Percentiles rank a stretch among this genome's conserved stretches.
These are phyloP conservation scores for Cercis canadensis DNA, from an alignment of 306 rosid species.

Conservation along the genomic window DNA sequence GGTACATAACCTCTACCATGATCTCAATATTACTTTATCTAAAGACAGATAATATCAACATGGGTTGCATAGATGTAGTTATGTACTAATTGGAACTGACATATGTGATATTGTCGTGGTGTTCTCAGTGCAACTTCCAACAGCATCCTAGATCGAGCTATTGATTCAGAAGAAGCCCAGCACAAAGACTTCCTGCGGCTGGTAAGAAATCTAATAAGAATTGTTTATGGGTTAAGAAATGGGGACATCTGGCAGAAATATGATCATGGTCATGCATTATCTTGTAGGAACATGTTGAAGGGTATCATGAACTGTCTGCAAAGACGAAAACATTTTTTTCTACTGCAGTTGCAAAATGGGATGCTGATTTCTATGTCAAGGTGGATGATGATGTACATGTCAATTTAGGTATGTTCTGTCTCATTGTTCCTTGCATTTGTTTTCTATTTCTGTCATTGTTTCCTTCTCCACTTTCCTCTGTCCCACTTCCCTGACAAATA, in stretches of 20 bases:
- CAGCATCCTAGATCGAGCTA: slow-evolving; percentile 97
- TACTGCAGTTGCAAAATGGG: slow-evolving; percentile 87
- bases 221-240: slow-evolving; percentile 6
- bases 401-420: slow-evolving; percentile 73
- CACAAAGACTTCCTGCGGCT: slow-evolving; percentile 74
- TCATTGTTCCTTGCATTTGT: slow-evolving; percentile 21
- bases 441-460: background rate
- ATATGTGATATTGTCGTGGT: slow-evolving; percentile 41
- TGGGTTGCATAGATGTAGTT: slow-evolving; percentile 22
- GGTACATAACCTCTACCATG: background rate
- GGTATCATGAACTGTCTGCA: slow-evolving; percentile 95
- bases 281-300: slow-evolving; percentile 93
- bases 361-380: slow-evolving; percentile 96
- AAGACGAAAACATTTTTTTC: slow-evolving; percentile 93
- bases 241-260: slow-evolving; percentile 24
- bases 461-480: slow-evolving; percentile 21
- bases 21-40: background rate
- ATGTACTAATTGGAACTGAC: slow-evolving; percentile 43
- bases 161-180: slow-evolving; percentile 89
- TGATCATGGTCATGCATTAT: slow-evolving; percentile 39
- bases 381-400: slow-evolving; percentile 99
- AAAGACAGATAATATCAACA: background rate
- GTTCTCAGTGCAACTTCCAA: slow-evolving; percentile 90
- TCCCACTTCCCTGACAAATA: slow-evolving; percentile 17
- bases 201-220: slow-evolving; percentile 53